phyloP scores from a whole-genome alignment of 2,329 filamentous ascomycete species.

The Aspergillus nomiae region DNA sequence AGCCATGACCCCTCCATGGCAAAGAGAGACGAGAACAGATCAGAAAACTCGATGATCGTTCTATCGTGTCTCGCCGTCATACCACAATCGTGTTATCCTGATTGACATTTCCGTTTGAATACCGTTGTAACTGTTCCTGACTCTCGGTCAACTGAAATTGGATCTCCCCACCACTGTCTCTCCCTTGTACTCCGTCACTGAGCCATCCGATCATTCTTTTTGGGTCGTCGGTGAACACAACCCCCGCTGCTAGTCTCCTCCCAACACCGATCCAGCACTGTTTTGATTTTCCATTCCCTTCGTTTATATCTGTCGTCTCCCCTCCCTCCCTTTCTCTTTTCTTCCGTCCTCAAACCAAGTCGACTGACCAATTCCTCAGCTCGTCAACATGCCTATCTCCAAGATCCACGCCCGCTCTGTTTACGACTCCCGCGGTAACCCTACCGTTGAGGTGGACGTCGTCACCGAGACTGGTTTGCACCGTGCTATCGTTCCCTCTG shows the following conservation, averaged over 20 bases:
- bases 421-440: constrained; percentile 98
- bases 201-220: constrained; percentile 33
- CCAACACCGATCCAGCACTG: constrained; percentile 22
- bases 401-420: constrained; percentile 92
- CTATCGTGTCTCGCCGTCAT: constrained; percentile 2
- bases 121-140: background rate
- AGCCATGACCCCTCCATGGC: constrained; percentile 6
- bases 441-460: constrained; percentile 97
- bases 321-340: constrained; percentile 20
- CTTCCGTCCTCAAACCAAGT: constrained; percentile 21
- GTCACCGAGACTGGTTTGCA: constrained; percentile 95
- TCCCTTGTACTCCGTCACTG: constrained; percentile 13
- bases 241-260: constrained; percentile 36
- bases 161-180: constrained; percentile 20
- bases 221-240: constrained; percentile 44
- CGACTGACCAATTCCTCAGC: constrained; percentile 30
- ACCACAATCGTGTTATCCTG: background rate
- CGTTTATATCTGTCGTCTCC: constrained; percentile 20
- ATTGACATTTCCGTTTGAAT: background rate
- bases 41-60: background rate
- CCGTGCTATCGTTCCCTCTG: constrained; percentile 95
- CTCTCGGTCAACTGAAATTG: constrained; percentile 21
- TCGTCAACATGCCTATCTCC: constrained; percentile 76
- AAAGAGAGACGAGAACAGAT: background rate
- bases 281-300: constrained; percentile 13